Evolutionary conservation across 148 eudicot genomes (phyloP), one percentile per base, ranked within the genome.

Genomic region (Chenopodium album): DNA sequence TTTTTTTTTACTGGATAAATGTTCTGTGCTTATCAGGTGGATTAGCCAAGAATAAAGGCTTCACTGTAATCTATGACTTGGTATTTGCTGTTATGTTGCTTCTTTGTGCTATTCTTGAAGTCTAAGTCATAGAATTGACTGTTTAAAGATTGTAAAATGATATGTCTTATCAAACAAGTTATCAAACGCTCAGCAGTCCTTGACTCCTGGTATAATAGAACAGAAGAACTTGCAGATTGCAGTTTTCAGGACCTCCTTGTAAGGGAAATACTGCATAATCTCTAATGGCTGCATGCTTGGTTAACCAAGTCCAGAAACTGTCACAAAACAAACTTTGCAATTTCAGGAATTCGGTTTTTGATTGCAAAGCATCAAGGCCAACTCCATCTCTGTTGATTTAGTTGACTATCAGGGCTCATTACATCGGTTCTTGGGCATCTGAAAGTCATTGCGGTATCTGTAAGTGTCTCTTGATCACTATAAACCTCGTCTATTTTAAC

Each of bases 351-450:
- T 4, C 11, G 29, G 3, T 47, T 17, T 9, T 68, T 12, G 41
- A 7, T 56, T 37, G 60, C 20, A 10, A 3, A 13, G 20, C 60
- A 19, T 54, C 17, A 17, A 16, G 60, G 22, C 60, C 20, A 54
- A 13, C 19, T 13, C 20, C 20, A 54, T 13, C 47, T 26, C 22
- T 11, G 9, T 44, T 65, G 46, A 20, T 14, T 14, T 1, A 1
- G 32, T 31, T 31, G 32, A 31, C 32, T 31, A 31, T 31, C 79
- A 2, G 82, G 85, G 54, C 11, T 23, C 1, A 85, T 85, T 72
- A 86, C 86, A 31, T 14, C 79, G 19, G 85, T 76, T 74, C 86
- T 85, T 56, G 86, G 86, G 86, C 79, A 75, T 83, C 26, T 73
- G 85, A 78, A 81, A 54, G 80, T 75, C 48, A 26, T 23, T 88